Conservation (phyloP, 805 yeast genomes). For the Lipomyces yamanashiensis region DNA sequence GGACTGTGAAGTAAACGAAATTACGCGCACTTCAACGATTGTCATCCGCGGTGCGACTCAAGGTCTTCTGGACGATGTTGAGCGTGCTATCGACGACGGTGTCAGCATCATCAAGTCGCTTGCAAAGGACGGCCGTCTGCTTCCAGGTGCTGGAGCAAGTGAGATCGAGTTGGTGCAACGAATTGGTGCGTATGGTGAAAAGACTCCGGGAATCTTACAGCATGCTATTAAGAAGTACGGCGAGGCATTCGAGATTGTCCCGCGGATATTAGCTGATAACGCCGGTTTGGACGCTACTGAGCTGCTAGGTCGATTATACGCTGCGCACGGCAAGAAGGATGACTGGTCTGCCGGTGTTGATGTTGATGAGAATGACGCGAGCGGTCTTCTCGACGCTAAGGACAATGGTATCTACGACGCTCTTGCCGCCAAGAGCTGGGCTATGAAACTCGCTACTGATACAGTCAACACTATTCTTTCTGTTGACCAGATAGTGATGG, state of each 20-base stretch:
- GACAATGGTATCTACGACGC: slow-evolving; percentile 77
- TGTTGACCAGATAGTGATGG: slow-evolving; percentile 97
- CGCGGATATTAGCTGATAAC: slow-evolving; percentile 90
- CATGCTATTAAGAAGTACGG: slow-evolving; percentile 94
- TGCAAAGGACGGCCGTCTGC: slow-evolving; percentile 75
- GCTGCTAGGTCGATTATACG: slow-evolving; percentile 84
- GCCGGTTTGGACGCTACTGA: slow-evolving; percentile 91
- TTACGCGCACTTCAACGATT: slow-evolving; percentile 87
- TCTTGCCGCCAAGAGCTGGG: slow-evolving; percentile 77
- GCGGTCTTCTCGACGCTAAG: slow-evolving; percentile 72
- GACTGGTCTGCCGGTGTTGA: slow-evolving; percentile 61
- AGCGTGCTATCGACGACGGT: slow-evolving; percentile 97
- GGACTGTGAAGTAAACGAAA: slow-evolving; percentile 43
- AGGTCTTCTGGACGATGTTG: slow-evolving; percentile 89
- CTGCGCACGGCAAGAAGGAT: slow-evolving; percentile 65
- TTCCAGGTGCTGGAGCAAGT: slow-evolving; percentile 96
- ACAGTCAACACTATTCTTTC: slow-evolving; percentile 89
- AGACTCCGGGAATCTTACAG: slow-evolving; percentile 89
- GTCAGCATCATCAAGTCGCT: slow-evolving; percentile 89
- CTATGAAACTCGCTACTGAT: slow-evolving; percentile 91
- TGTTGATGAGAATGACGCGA: slow-evolving; percentile 60
- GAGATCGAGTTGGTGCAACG: slow-evolving; percentile 85
- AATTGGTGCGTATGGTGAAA: slow-evolving; percentile 85
- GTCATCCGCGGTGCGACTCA: slow-evolving; percentile 96
- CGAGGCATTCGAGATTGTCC: slow-evolving; percentile 91